A percentile compares a stretch with the other conserved stretches of the same genome.
phyloP scores from a whole-genome alignment of 257 asterid species.

The Primulina huaijiensis region DNA sequence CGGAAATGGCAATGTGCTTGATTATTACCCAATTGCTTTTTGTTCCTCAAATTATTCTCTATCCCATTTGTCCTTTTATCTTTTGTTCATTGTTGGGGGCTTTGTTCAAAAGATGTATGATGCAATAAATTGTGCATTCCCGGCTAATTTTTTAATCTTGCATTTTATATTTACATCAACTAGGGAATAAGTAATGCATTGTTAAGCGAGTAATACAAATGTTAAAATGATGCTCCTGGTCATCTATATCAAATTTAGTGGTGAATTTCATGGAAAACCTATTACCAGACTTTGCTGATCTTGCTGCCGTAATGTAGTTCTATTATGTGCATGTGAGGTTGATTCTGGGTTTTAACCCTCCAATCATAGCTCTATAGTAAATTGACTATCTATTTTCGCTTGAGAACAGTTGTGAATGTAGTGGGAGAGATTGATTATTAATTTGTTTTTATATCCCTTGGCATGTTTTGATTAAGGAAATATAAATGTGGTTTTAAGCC shows the following conservation, averaged over 20 bases:
- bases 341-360: neutral
- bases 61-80: neutral
- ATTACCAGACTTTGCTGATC: neutral
- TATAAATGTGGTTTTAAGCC: neutral
- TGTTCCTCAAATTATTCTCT: neutral
- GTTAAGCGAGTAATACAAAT: neutral
- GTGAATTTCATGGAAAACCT: neutral
- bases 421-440: neutral
- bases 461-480: neutral
- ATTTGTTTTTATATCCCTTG: neutral
- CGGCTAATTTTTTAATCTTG: neutral
- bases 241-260: neutral
- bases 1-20: neutral
- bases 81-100: neutral
- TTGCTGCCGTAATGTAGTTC: neutral
- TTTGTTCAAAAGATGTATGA: neutral
- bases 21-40: constrained; percentile 1
- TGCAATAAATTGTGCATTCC: neutral
- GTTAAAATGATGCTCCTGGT: neutral
- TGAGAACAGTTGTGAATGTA: neutral
- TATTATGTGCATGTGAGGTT: neutral
- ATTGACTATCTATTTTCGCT: neutral
- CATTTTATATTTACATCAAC: neutral
- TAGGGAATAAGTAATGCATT: neutral
- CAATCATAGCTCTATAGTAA: neutral